Percentiles rank a stretch among this genome's conserved stretches.
Conservation (phyloP, 2,329 filamentous ascomycete genomes). For the Phyllosticta capitalensis region DNA sequence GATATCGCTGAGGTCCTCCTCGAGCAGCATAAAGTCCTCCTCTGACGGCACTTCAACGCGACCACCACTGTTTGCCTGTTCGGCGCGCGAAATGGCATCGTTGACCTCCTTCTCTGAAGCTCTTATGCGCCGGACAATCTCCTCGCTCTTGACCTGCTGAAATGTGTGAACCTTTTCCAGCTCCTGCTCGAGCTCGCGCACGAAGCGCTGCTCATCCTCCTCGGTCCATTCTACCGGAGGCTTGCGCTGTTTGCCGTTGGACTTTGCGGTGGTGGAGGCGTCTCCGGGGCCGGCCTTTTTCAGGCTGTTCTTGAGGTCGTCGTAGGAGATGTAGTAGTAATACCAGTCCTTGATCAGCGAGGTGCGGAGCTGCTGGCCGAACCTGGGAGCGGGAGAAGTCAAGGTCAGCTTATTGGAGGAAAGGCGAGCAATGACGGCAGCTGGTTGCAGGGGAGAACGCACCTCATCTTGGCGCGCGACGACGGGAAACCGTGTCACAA, state of each 20-base stretch:
- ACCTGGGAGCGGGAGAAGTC: slow-evolving; percentile 41
- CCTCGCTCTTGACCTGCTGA: slow-evolving; percentile 92
- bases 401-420: not conserved
- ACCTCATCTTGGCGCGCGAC: not conserved
- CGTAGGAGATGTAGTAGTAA: slow-evolving; percentile 98
- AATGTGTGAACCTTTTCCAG: slow-evolving; percentile 97
- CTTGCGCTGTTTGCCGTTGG: slow-evolving; percentile 15
- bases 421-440: not conserved
- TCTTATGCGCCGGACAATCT: slow-evolving; percentile 85
- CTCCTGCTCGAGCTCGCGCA: slow-evolving; percentile 77
- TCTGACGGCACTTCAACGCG: slow-evolving; percentile 52
- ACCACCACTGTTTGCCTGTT: slow-evolving; percentile 22
- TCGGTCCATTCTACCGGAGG: slow-evolving; percentile 66
- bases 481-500: not conserved
- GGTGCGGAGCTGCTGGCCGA: slow-evolving; percentile 92
- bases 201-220: slow-evolving; percentile 83
- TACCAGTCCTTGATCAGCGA: slow-evolving; percentile 95
- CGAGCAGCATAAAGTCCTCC: slow-evolving; percentile 86
- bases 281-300: slow-evolving; percentile 59
- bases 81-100: slow-evolving; percentile 68
- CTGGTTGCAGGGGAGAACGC: not conserved
- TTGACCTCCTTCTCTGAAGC: slow-evolving; percentile 82
- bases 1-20: slow-evolving; percentile 92
- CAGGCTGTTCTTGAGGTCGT: slow-evolving; percentile 79
- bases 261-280: slow-evolving; percentile 12